Evolutionary conservation across 371 early-diverging fungal genomes (phyloP).

Genomic region (Mortierella sp.): DNA sequence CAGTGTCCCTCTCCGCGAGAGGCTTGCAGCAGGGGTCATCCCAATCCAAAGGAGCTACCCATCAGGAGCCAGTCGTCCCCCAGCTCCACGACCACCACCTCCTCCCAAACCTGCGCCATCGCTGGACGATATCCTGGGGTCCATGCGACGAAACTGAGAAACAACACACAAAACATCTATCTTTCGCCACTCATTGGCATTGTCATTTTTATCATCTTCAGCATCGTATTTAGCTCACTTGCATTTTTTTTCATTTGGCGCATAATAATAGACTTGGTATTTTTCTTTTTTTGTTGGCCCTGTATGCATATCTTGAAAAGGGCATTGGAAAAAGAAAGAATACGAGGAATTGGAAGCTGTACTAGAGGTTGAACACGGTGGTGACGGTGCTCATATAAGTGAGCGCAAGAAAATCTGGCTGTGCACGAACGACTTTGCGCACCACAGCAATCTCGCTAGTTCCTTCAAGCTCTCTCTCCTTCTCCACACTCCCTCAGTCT

Average conservation of each 20-base stretch:
- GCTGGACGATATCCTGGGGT: slow-evolving; percentile 30
- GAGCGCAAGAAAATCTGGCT: slow-evolving; percentile 74
- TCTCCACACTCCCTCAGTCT: too few relatives aligned
- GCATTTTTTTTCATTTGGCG: too few relatives aligned
- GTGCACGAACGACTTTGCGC: slow-evolving; percentile 60
- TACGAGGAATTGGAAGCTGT: not conserved
- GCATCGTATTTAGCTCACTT: not conserved
- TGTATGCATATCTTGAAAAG: too few relatives aligned
- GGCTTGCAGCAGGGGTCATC: slow-evolving; percentile 42
- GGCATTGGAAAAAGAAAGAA: not conserved
- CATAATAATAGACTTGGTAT: not conserved
- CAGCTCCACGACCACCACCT: not conserved
- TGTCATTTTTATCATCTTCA: not conserved
- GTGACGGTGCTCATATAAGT: slow-evolving; percentile 35
- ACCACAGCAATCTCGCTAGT: slow-evolving; percentile 66
- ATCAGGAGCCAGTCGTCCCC: slow-evolving; percentile 13
- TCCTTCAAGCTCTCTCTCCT: slow-evolving; percentile 66
- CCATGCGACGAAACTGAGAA: slow-evolving; percentile 26
- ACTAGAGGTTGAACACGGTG: slow-evolving; percentile 1
- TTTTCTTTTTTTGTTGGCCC: not conserved
- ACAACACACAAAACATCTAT: not conserved
- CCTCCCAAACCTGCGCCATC: slow-evolving; percentile 32
- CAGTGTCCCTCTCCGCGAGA: slow-evolving; percentile 27
- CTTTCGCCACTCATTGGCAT: too few relatives aligned
- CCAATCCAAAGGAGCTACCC: slow-evolving; percentile 52